Evolutionary conservation across 805 yeast genomes (phyloP).

Genomic region (Schizosaccharomyces cryophilus): DNA sequence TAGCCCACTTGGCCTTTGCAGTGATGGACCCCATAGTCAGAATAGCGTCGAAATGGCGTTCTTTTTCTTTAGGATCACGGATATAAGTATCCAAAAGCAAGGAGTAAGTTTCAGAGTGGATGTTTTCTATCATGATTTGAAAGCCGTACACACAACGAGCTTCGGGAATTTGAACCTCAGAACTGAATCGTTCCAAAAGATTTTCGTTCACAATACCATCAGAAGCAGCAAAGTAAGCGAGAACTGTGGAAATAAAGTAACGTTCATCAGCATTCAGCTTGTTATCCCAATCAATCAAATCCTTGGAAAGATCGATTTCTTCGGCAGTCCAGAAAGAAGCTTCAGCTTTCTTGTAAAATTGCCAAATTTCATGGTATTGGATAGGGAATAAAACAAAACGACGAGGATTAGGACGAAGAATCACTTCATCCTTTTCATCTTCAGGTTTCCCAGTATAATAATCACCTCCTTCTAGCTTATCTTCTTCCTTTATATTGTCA

Average conservation of each 20-base stretch:
- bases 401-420: conserved; percentile 57
- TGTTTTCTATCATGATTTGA: conserved; percentile 99
- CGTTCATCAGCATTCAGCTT: conserved; percentile 74
- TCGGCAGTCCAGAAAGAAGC: conserved; percentile 99
- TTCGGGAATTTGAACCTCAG: conserved; percentile 91
- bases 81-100: conserved; percentile 81
- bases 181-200: conserved; percentile 87
- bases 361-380: conserved; percentile 93
- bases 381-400: conserved; percentile 90
- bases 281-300: conserved; percentile 77
- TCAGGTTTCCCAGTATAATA: conserved; percentile 1
- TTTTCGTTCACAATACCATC: conserved; percentile 97
- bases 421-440: conserved; percentile 33
- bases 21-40: conserved; percentile 89
- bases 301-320: conserved; percentile 89
- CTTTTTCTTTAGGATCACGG: conserved; percentile 85
- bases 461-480: neutral
- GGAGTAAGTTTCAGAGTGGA: conserved; percentile 92
- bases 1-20: conserved; percentile 97
- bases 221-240: conserved; percentile 95
- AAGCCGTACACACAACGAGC: conserved; percentile 97
- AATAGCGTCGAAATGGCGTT: conserved; percentile 77
- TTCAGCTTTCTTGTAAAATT: conserved; percentile 94
- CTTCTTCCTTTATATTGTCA: neutral
- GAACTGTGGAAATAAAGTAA: conserved; percentile 70